phyloP scores from a whole-genome alignment of 345 rosid species.

The Sonneratia caseolaris region DNA sequence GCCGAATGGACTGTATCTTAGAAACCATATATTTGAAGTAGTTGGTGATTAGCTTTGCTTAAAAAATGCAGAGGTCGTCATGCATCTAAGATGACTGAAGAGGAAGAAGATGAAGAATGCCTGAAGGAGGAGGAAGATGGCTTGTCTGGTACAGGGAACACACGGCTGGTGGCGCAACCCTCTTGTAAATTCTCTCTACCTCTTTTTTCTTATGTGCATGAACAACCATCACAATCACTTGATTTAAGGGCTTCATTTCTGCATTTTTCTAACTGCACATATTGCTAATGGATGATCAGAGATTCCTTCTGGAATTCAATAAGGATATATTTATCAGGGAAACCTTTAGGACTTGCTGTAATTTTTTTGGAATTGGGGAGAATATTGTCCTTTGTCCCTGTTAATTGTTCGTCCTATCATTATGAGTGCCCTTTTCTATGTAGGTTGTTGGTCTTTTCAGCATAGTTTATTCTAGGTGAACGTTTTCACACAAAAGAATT shows the following conservation, averaged over 20 bases:
- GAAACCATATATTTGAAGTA: background rate
- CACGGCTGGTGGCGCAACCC: conserved; percentile 85
- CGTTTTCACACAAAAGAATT: too few relatives aligned
- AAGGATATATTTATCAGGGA: background rate
- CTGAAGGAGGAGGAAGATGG: conserved; percentile 95
- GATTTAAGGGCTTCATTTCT: background rate
- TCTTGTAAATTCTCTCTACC: conserved; percentile 43
- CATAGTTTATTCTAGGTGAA: too few relatives aligned
- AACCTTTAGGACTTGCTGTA: background rate
- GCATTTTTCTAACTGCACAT: background rate
- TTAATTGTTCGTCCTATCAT: background rate
- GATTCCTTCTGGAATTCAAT: background rate
- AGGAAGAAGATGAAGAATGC: conserved; percentile 98
- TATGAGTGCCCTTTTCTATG: too few relatives aligned
- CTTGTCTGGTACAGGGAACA: conserved; percentile 65
- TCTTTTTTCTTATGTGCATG: background rate
- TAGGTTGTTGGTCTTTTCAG: too few relatives aligned
- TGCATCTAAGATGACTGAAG: conserved; percentile 94
- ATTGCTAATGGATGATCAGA: background rate
- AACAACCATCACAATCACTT: background rate
- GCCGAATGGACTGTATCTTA: background rate
- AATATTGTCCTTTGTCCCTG: background rate
- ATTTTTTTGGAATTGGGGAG: background rate
- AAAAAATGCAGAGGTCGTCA: conserved; percentile 72
- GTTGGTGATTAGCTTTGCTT: background rate